These are phyloP conservation scores for Boletus eberwhitei DNA, from an alignment of 768 basidiomycete species.

Conservation along the genomic window DNA sequence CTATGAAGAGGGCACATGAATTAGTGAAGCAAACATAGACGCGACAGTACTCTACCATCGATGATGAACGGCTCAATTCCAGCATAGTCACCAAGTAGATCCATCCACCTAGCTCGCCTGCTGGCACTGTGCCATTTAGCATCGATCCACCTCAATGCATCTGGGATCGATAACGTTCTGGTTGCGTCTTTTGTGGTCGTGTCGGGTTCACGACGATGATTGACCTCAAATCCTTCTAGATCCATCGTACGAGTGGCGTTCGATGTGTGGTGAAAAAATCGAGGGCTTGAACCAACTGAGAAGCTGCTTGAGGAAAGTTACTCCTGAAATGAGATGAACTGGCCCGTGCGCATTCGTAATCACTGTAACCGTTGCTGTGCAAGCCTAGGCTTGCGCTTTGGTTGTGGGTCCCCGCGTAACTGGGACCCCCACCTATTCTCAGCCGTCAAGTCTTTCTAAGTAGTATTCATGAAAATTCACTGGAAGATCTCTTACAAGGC, in stretches of 20 bases:
- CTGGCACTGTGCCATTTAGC: slow-evolving; percentile 39
- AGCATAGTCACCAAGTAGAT: slow-evolving; percentile 68
- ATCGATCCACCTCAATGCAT: slow-evolving; percentile 34
- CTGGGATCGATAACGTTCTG: slow-evolving; percentile 8
- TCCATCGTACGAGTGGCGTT: slow-evolving; percentile 29
- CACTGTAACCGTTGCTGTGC: slow-evolving; percentile 3
- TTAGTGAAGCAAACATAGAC: neutral
- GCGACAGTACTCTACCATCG: slow-evolving; percentile 43
- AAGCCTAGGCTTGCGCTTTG: neutral
- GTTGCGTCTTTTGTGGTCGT: neutral
- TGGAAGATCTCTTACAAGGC: slow-evolving; percentile 7
- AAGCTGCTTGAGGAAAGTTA: neutral
- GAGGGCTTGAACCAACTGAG: neutral
- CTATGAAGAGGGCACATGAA: slow-evolving; percentile 29
- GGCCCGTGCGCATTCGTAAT: slow-evolving; percentile 17
- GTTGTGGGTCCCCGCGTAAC: neutral
- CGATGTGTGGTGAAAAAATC: neutral
- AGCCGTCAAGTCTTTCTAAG: neutral
- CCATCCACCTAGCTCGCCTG: slow-evolving; percentile 55
- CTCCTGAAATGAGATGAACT: neutral
- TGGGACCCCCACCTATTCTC: neutral
- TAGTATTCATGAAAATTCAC: neutral
- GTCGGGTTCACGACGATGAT: slow-evolving; percentile 3
- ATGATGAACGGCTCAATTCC: slow-evolving; percentile 64
- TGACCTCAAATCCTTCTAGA: slow-evolving; percentile 37